Conservation (phyloP, 78 protist species). For the Monosiga brevicollis region DNA sequence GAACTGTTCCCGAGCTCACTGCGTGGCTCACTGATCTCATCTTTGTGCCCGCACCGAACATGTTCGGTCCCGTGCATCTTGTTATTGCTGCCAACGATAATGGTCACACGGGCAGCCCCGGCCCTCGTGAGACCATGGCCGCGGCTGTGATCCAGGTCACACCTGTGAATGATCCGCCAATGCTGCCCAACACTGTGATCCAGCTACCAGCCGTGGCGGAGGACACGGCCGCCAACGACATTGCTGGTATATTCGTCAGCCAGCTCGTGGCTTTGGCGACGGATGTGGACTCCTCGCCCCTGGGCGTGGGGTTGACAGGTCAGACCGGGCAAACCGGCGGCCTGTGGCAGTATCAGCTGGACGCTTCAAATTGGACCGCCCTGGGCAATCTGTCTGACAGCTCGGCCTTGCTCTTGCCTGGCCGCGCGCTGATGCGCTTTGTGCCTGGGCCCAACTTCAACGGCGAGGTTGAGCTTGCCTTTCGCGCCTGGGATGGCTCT, state of each 20-base stretch:
- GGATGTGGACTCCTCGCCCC: background rate
- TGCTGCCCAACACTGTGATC: background rate
- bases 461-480: background rate
- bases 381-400: background rate
- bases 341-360: background rate
- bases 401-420: background rate
- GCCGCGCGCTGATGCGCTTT: background rate
- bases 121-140: background rate
- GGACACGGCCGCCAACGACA: background rate
- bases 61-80: background rate
- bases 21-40: too few relatives aligned
- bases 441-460: background rate
- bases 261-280: background rate
- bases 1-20: too few relatives aligned
- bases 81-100: background rate
- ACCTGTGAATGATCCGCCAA: conserved; percentile 1
- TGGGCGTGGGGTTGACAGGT: too few relatives aligned
- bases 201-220: background rate
- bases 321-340: too few relatives aligned
- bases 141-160: background rate
- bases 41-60: background rate
- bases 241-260: background rate
- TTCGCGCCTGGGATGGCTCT: background rate
- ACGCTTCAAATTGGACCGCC: background rate
- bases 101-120: background rate